Base-by-base conservation (phyloP, 2,329 filamentous ascomycete genomes). In the Tolypocladium tropicale region DNA sequence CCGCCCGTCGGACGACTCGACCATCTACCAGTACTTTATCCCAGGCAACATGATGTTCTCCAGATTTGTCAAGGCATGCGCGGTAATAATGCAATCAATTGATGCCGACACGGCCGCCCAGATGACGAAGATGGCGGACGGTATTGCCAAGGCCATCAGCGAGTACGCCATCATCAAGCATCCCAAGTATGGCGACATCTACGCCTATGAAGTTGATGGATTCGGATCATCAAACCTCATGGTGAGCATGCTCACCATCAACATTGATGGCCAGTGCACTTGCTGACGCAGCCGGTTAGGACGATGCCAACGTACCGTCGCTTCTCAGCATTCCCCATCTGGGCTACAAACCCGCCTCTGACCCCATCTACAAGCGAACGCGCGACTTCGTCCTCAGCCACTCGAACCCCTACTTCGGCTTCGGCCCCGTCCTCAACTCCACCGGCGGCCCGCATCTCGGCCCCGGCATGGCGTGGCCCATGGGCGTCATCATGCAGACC, bases 41-140 rank as follows among this genome's bases (percentile, higher is more conserved):
- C 93, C 93, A 0, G 85, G 88, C 34, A 97, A 96, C 69, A 90
- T 90, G 86, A 89, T 90, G 86, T 85, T 90, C 61, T 77, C 84
- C 34, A 73, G 79, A 25, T 88, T 84, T 62, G 77, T 91, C 3
- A 72, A 73, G 12, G 73, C 76, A 0, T 69, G 78, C 63, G 64
- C 76, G 65, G 57, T 70, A 60, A 74, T 81, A 57, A 77, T 78
- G 70, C 67, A 71, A 28, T 61, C 62, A 7, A 66, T 80, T 5
- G 72, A 76, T 9, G 0, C 74, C 82, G 55, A 79, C 67, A 73
- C 88, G 0, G 78, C 82, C 0, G 66, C 70, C 3, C 68, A 77
- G 57, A 89, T 90, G 86, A 71, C 70, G 14, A 69, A 68, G 28
- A 72, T 89, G 57, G 90, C 72, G 0, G 59, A 59, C 2, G 65